Conservation (phyloP, 441 rosid genomes). For the Populus hybrid region DNA sequence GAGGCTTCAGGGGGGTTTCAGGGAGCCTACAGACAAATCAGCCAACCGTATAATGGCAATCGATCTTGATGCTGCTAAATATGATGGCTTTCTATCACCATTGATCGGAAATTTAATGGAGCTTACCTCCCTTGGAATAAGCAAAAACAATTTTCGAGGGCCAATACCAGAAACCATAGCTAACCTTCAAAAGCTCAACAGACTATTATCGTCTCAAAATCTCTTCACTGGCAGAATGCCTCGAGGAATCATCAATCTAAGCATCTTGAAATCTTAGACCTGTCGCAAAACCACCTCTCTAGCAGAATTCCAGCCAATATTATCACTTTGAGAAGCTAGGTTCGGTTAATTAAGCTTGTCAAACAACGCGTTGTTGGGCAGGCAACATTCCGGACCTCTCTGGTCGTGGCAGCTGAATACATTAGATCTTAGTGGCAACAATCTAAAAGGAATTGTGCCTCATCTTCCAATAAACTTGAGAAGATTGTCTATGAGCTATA, state of each 20-base stretch:
- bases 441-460: conserved; percentile 40
- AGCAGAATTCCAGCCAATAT: conserved; percentile 40
- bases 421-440: conserved; percentile 44
- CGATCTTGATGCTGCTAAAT: conserved; percentile 45
- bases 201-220: conserved; percentile 34
- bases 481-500: conserved; percentile 36
- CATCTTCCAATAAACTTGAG: conserved; percentile 42
- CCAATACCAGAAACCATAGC: conserved; percentile 46
- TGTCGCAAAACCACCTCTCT: conserved; percentile 47
- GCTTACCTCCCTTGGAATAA: conserved; percentile 41
- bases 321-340: conserved; percentile 41
- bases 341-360: conserved; percentile 33
- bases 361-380: conserved; percentile 42
- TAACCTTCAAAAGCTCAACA: conserved; percentile 42
- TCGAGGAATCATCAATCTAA: conserved; percentile 28
- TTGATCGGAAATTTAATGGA: conserved; percentile 47
- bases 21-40: conserved; percentile 43
- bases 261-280: conserved; percentile 35
- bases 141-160: conserved; percentile 49
- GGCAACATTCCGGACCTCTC: conserved; percentile 47
- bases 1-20: conserved; percentile 39
- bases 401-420: conserved; percentile 52
- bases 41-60: conserved; percentile 38
- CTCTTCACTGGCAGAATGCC: conserved; percentile 51
- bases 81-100: conserved; percentile 54